These are phyloP conservation scores for Westerdykella aurantiaca DNA, from an alignment of 2,329 filamentous ascomycete genomes.

Conservation along the genomic window DNA sequence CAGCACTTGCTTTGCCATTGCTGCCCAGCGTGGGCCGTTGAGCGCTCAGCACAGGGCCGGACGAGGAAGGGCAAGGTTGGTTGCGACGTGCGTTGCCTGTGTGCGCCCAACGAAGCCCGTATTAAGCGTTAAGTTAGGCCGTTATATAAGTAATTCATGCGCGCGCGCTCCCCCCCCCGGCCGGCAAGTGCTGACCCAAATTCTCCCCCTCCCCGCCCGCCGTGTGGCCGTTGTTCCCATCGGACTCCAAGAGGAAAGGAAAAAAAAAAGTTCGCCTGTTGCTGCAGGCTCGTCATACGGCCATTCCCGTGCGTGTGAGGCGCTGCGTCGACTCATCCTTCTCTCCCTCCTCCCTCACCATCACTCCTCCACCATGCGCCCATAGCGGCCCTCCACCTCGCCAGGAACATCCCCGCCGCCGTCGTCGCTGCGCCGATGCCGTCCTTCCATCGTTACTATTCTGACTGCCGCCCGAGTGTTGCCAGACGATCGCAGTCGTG, in stretches of 20 bases:
- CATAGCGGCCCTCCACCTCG: neutral
- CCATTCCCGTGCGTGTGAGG: neutral
- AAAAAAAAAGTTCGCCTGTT: too few species aligned
- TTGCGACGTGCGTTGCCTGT: neutral
- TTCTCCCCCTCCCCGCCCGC: constrained; percentile 4
- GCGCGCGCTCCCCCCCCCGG: constrained; percentile 5
- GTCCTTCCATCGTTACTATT: neutral
- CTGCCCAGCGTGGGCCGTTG: constrained; percentile 2
- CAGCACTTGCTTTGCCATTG: neutral
- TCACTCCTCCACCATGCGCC: constrained; percentile 2
- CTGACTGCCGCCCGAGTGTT: constrained; percentile 3
- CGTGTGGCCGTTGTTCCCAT: neutral
- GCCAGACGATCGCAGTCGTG: constrained; percentile 7
- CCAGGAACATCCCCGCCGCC: neutral
- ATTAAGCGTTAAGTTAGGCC: constrained; percentile 4
- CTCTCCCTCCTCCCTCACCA: constrained; percentile 1
- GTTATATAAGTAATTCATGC: constrained; percentile 15
- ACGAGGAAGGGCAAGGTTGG: neutral
- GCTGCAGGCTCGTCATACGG: neutral
- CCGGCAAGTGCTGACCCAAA: constrained; percentile 1
- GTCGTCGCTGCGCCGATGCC: constrained; percentile 1
- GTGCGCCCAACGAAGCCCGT: constrained; percentile 4
- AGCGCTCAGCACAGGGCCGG: too few species aligned
- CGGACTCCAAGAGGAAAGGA: constrained; percentile 6
- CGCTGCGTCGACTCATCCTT: constrained; percentile 1